Base-by-base conservation (phyloP, 495 filamentous ascomycete genomes). In the Chaetomium tenue region DNA sequence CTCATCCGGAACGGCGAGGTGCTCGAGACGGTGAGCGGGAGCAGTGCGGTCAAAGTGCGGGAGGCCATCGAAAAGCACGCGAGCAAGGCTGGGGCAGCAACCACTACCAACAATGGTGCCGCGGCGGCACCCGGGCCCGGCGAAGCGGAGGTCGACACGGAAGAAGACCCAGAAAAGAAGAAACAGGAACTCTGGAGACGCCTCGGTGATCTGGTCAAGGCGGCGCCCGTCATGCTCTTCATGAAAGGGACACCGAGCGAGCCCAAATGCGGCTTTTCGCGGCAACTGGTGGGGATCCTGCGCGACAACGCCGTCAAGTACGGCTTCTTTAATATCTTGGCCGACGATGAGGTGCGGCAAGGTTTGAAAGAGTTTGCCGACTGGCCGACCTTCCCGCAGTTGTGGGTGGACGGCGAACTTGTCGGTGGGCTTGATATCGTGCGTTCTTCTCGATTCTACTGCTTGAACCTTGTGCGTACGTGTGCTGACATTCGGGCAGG, bases 291-390 rank as follows among this genome's bases (percentile, higher is more conserved):
- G 18, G 86, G 81, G 3, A 81, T 98, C 42, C 78, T 98, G 62
- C 86, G 94, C 62, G 92, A 97, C 79, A 86, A 88, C 63, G 88
- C 88, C 57, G 89, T 99, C 44, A 89, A 93, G 73, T 99, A 98
- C 76, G 95, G 94, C 8, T 98, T 98, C 83, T 99, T 99, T 79
- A 98, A 99, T 72, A 98, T 96, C 66, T 77, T 99, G 60, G 94
- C 94, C 66, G 94, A 99, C 76, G 94, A 99, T 70, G 94, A 97
- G 68, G 95, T 99, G 20, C 83, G 94, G 44, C 93, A 98, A 78
- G 94, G 94, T 6, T 76, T 99, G 70, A 99, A 98, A 83, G 87
- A 89, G 73, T 97, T 89, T 75, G 90, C 92, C 13, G 93, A 97
- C 53, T 98, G 94, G 94, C 95, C 94, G 3, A 99, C 94, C 1